These are phyloP conservation scores for Verbena officinalis DNA, from an alignment of 257 asterid species.

Conservation along the genomic window DNA sequence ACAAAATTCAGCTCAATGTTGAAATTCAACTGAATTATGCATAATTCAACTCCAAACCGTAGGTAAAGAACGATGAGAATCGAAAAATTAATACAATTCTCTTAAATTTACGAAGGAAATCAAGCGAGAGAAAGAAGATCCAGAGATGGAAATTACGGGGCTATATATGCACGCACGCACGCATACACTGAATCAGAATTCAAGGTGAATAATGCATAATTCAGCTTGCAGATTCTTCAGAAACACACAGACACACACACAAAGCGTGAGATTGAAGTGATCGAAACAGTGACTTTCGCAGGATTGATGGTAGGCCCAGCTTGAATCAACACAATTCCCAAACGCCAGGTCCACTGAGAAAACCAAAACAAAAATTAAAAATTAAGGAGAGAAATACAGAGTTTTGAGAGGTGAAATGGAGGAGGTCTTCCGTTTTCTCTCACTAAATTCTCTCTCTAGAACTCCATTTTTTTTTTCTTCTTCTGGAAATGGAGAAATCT, in stretches of 20 bases:
- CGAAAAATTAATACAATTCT: conserved; percentile 17
- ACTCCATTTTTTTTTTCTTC: conserved; percentile 26
- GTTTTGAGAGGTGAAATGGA: conserved; percentile 21
- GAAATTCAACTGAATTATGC: conserved; percentile 45
- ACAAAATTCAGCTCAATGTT: conserved; percentile 25
- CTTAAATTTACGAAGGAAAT: background rate
- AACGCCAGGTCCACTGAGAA: conserved; percentile 17
- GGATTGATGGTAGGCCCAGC: conserved; percentile 47
- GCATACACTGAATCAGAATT: conserved; percentile 37
- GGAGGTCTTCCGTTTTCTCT: conserved; percentile 28
- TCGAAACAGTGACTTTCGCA: conserved; percentile 41
- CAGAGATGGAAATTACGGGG: conserved; percentile 26
- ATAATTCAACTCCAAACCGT: conserved; percentile 24
- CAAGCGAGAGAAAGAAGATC: conserved; percentile 24
- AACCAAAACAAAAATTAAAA: background rate
- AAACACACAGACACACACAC: conserved; percentile 16
- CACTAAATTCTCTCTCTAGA: conserved; percentile 33
- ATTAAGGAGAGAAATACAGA: conserved; percentile 1
- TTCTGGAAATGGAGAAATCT: conserved; percentile 27
- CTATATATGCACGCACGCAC: background rate
- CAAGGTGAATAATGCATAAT: conserved; percentile 47
- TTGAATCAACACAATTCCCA: conserved; percentile 38
- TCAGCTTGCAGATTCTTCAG: conserved; percentile 48
- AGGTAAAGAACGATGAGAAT: background rate
- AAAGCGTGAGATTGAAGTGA: conserved; percentile 46